Base-by-base conservation (phyloP, 2,329 filamentous ascomycete genomes). In the Atkinsonella texensis region DNA sequence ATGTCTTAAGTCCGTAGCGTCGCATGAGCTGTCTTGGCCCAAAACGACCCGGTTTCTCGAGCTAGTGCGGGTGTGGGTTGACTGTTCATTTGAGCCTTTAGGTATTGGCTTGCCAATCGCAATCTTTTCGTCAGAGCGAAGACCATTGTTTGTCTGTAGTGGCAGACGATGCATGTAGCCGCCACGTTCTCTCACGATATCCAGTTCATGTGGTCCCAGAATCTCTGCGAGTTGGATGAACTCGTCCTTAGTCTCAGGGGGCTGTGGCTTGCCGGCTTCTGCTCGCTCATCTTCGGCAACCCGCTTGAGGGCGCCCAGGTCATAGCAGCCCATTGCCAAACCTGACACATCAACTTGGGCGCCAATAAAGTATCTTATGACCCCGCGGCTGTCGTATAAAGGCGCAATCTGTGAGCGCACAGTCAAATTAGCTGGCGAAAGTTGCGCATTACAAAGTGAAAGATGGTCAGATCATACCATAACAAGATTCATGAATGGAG, bases 401-500 rank as follows among this genome's bases (percentile, higher is more conserved):
- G 84, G 85, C 1, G 84, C 81, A 43, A 59, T 50, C 58, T 59
- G 39, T 3, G 6, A 77, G 76, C 77, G 84, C 17, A 17, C 83
- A 18, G 85, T 69, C 4, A 86, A 32, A 17, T 40, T 4, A 86
- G 31, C 28, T 46, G 31, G 17, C 39, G 5, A 9, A 48, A 28
- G 28, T 28, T 45, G 12, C 43, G 6, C 15, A 15, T 43, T 43
- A 20, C 15, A 18, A 20, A 42, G 12, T 11, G 15, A 35, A 18
- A 28, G 35, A 28, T 47, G 4, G 7, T 12, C 39, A 11, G 17
- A 28, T 51, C 57, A 53, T n/a, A 80, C 76, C 80, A 87, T 86
- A 23, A 88, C 71, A 2, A 89, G 72, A 55, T 89, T 89, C 75
- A 89, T 83, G 60, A 89, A 89, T 0, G 84, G 83, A 0, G 83